A percentile compares a stretch with the other conserved stretches of the same genome.
These are phyloP conservation scores for Blastobotrys peoriensis DNA, from an alignment of 805 yeast genomes.

Conservation along the genomic window DNA sequence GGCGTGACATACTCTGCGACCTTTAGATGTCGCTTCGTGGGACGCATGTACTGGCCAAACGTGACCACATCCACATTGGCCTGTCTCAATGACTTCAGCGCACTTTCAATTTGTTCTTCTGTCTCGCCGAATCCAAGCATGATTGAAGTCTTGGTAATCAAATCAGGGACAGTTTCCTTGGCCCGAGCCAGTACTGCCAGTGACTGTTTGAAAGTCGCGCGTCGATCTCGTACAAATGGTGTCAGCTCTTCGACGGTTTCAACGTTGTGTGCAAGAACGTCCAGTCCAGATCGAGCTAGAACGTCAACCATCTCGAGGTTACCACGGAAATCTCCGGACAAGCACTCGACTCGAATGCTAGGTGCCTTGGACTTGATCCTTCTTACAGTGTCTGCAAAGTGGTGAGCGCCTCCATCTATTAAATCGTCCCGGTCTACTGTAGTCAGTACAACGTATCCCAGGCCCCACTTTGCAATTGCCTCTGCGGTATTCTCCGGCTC, in stretches of 20 bases:
- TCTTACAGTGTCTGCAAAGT: constrained; percentile 79
- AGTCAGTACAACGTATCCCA: constrained; percentile 94
- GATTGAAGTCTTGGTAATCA: constrained; percentile 87
- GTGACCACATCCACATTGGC: constrained; percentile 89
- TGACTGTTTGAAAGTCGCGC: constrained; percentile 92
- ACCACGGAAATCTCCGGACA: constrained; percentile 95
- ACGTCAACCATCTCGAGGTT: constrained; percentile 71
- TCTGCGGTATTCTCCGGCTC: constrained; percentile 98
- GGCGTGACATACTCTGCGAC: constrained; percentile 94
- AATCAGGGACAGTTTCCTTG: constrained; percentile 62
- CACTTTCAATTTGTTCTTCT: constrained; percentile 77
- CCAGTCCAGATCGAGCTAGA: constrained; percentile 81
- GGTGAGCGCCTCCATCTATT: constrained; percentile 87
- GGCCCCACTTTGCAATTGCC: constrained; percentile 95
- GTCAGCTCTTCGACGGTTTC: constrained; percentile 96
- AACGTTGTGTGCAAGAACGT: constrained; percentile 93
- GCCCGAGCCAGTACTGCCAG: constrained; percentile 74
- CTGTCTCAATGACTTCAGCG: constrained; percentile 69
- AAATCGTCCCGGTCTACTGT: constrained; percentile 97
- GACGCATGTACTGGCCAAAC: constrained; percentile 98
- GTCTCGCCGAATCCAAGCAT: constrained; percentile 98
- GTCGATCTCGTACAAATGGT: constrained; percentile 90
- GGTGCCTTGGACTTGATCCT: constrained; percentile 85
- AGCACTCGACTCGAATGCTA: constrained; percentile 84
- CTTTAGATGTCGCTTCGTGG: constrained; percentile 97